Evolutionary conservation across 768 basidiomycete species (phyloP), one percentile per base, ranked within the genome.

Genomic region (Boletellus sp.): DNA sequence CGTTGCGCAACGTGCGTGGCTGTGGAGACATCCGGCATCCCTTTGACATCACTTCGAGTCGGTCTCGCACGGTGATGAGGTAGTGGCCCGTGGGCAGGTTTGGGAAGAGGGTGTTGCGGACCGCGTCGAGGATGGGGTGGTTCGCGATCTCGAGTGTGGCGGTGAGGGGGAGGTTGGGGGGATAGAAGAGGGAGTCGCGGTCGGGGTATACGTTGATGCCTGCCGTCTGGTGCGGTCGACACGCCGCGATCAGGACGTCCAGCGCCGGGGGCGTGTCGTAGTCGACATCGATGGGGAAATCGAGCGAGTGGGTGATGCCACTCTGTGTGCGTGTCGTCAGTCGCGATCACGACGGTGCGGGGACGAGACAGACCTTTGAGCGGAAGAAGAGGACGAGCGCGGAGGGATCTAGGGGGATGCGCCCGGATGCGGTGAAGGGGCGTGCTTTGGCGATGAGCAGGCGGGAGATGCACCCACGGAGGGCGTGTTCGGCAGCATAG

Each of bases 271-370:
- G 87, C 15, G 82, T 77, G 63, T 80, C 82, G 58, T 85, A 81
- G 55, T 84, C 83, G 39, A 87, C 76, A 58, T 90, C 85, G 51
- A 91, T 79, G 5, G 89, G 89, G 61, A 90, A 90, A 62, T 90
- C 86, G 19, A 91, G 75, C 9, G 87, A 84, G 62, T 91, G 86
- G 0, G 85, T 83, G 52, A 87, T 85, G 28, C 85, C 87, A 52
- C 81, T 83, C 88, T 91, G 32, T 91, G 32, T 50, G 16, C 17
- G 7, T 8, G 17, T 6, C 19, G 7, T 8, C 5, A 19, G 7
- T 34, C 6, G 8, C 28, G 28, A 1, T 13, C 12, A 16, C 5
- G 37, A 19, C n/a, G n/a, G n/a, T n/a, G 11, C 2, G 19, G 16
- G 31, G 23, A 31, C 31, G 26, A 20, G 19, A 65, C 76, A 36